A percentile compares a stretch with the other conserved stretches of the same genome.
Conservation (phyloP, 2,329 filamentous ascomycete species). For the Periconia sp. region DNA sequence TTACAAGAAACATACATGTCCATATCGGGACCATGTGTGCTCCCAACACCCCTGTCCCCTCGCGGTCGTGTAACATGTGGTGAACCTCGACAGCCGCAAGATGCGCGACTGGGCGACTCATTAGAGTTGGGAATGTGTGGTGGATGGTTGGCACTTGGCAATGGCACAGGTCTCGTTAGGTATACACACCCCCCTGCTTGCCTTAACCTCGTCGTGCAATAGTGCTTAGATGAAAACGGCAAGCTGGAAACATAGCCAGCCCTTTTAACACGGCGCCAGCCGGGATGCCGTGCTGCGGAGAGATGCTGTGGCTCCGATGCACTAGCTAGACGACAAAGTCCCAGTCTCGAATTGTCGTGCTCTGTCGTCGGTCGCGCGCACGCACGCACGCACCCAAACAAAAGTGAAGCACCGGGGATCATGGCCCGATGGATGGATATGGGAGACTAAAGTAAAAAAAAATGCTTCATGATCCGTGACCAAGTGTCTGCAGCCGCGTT, state of each 20-base stretch:
- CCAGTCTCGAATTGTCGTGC: no score
- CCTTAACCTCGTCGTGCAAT: no score
- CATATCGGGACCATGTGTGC: background rate
- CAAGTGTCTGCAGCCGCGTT: conserved; percentile 15
- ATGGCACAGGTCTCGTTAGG: background rate
- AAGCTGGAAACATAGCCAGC: background rate
- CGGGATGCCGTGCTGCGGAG: background rate
- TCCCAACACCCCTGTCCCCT: background rate
- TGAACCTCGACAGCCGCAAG: background rate
- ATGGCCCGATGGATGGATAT: conserved; percentile 31
- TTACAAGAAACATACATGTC: background rate
- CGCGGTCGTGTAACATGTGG: background rate
- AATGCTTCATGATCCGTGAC: conserved; percentile 4
- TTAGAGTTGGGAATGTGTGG: background rate
- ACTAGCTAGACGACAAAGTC: background rate
- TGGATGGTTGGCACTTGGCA: background rate
- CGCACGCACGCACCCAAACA: conserved; percentile 15
- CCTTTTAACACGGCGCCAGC: background rate
- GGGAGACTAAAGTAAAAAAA: conserved; percentile 24
- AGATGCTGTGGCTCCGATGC: background rate
- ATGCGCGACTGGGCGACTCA: background rate
- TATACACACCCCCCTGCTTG: background rate
- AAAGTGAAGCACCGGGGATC: conserved; percentile 25
- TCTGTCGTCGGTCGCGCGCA: no score
- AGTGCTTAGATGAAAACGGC: no score